These are phyloP conservation scores for Phalaenopsis hybrid DNA, from an alignment of 116 monocot species.

Conservation along the genomic window DNA sequence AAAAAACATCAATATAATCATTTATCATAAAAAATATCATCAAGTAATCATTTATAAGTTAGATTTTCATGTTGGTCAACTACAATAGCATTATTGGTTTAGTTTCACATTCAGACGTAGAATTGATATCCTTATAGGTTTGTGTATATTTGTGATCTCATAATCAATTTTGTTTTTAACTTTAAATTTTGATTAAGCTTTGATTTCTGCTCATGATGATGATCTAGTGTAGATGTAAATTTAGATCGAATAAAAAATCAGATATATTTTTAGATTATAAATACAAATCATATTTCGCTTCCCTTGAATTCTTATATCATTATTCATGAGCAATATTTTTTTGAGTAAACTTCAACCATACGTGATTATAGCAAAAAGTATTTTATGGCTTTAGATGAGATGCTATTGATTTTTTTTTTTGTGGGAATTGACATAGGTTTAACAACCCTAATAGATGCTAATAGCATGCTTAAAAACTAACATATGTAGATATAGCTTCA, in stretches of 20 bases:
- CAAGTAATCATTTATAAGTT: background rate
- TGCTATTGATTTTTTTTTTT: background rate
- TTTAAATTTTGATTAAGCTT: background rate
- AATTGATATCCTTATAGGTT: background rate
- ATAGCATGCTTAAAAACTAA: background rate
- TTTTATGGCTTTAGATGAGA: background rate
- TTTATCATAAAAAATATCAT: background rate
- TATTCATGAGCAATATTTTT: background rate
- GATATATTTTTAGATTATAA: background rate
- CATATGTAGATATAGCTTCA: background rate
- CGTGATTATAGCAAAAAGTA: background rate
- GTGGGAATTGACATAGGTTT: background rate
- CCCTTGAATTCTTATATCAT: background rate
- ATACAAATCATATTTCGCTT: background rate
- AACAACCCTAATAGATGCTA: background rate
- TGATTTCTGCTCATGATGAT: background rate
- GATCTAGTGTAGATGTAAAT: background rate
- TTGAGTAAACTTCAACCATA: background rate
- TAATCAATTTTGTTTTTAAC: background rate
- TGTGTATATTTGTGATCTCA: background rate
- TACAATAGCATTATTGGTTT: background rate
- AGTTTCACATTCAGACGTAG: no score
- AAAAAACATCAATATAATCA: background rate
- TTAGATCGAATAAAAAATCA: background rate
- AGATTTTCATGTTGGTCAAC: background rate